Conservation (phyloP, 2,329 filamentous ascomycete genomes). For the Alternaria tenuissima region DNA sequence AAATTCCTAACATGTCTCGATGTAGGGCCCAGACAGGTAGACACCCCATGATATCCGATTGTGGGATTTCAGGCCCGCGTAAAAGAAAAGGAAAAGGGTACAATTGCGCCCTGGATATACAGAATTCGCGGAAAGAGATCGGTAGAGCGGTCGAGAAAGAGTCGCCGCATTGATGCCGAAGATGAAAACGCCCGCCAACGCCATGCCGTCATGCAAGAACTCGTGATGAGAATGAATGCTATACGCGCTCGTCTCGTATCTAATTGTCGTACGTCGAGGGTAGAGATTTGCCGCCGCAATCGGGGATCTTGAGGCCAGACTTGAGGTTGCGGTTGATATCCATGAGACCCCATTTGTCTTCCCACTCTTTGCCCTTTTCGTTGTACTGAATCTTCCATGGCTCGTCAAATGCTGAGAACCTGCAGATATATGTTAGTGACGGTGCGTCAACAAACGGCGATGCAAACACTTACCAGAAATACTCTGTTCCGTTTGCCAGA, state of each 20-base stretch:
- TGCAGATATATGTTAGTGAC: conserved; percentile 36
- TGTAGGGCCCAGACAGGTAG: neutral
- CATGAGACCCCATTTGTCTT: conserved; percentile 95
- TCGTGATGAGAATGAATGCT: conserved; percentile 15
- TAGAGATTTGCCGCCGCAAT: conserved; percentile 76
- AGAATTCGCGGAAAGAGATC: conserved; percentile 11
- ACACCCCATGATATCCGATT: neutral
- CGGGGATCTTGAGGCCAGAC: conserved; percentile 81
- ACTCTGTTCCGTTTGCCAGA: conserved; percentile 83
- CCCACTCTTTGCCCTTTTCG: conserved; percentile 73
- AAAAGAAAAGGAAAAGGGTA: conserved; percentile 1
- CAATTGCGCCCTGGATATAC: conserved; percentile 24
- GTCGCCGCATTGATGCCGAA: conserved; percentile 20
- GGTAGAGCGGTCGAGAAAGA: conserved; percentile 5
- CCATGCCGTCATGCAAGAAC: conserved; percentile 35
- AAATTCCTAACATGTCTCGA: conserved; percentile 8
- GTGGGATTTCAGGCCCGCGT: neutral
- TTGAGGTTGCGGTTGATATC: conserved; percentile 86
- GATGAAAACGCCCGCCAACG: conserved; percentile 31
- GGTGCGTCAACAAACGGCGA: neutral
- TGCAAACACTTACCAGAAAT: conserved; percentile 76
- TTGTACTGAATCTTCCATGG: conserved; percentile 89
- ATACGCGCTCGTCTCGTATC: conserved; percentile 8
- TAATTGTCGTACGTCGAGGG: conserved; percentile 18
- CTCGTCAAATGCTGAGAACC: conserved; percentile 95